phyloP scores from a whole-genome alignment of 768 basidiomycete species.

The Holtermannia corniformis region DNA sequence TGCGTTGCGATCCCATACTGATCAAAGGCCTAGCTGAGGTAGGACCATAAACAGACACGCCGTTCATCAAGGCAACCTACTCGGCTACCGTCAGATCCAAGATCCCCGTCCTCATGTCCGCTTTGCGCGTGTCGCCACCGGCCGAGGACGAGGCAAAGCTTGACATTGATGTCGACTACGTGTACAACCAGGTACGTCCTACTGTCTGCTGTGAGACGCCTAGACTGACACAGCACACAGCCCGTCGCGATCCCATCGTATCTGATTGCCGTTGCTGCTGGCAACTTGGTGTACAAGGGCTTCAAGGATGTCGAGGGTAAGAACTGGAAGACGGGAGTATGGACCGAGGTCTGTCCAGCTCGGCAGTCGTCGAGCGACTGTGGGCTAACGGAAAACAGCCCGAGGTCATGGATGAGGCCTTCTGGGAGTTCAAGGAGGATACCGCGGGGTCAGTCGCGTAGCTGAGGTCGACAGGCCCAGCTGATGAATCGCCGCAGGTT shows the following conservation, averaged over 20 bases:
- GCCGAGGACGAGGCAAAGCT: conserved; percentile 62
- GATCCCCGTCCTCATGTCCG: conserved; percentile 81
- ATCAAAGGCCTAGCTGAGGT: conserved; percentile 53
- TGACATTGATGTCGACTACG: conserved; percentile 69
- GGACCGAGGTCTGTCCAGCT: conserved; percentile 56
- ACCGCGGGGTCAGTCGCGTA: conserved; percentile 53
- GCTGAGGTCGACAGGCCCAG: not conserved
- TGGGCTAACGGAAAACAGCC: conserved; percentile 46
- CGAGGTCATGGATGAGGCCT: conserved; percentile 61
- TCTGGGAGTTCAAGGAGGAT: conserved; percentile 82
- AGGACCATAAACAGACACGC: conserved; percentile 59
- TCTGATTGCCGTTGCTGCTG: conserved; percentile 81
- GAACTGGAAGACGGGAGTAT: conserved; percentile 73
- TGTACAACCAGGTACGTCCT: conserved; percentile 60
- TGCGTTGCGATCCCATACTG: conserved; percentile 18
- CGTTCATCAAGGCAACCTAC: conserved; percentile 86
- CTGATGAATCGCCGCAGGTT: conserved; percentile 48
- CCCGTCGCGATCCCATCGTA: conserved; percentile 80
- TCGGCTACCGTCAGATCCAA: conserved; percentile 63
- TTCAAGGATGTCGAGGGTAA: conserved; percentile 56
- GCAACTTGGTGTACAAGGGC: conserved; percentile 60
- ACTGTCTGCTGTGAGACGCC: too few species aligned
- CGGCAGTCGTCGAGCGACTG: not conserved
- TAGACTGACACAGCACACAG: too few species aligned
- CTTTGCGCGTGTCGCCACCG: conserved; percentile 66